Evolutionary conservation across 768 basidiomycete species (phyloP), one percentile per base, ranked within the genome.

Genomic region (Leccinum imitatum): DNA sequence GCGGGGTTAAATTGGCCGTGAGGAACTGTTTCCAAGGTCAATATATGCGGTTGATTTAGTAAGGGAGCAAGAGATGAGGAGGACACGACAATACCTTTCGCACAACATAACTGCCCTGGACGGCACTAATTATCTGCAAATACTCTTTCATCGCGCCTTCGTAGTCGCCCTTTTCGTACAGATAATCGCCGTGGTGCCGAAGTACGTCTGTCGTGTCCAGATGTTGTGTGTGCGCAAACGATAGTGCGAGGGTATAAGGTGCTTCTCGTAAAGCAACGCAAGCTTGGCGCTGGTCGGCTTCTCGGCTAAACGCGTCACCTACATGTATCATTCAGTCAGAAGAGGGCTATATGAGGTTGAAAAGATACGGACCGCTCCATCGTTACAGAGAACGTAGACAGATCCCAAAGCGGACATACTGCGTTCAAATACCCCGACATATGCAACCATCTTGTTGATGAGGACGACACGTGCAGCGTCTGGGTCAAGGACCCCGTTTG

Each of bases 1-100:
- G 94, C 63, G 95, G 90, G 57, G 98, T 97, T 2, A 95, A 81
- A 69, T 98, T 97, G 0, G 96, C 94, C 65, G 97, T 96, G 37
- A 99, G 85, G 75, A 94, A 98, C 95, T 98, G 60, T 15, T 23
- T 23, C 23, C 23, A 23, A 6, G 37, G 52, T 67, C 15, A 70
- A 51, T 41, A 53, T 46, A 50, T 59, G 53, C 46, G 31, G 31
- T 11, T 33, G 31, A 33, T 33, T 39, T 27, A 5, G 10, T 11
- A 27, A 39, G 6, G 37, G 48, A 41, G 17, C 50, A n/a, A 27
- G 13, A n/a, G 21, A n/a, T 21, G 27, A 30, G 27, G 19, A 59
- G 39, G n/a, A 17, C 27, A 23, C 14, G 19, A 41, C 6, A 10
- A 56, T 67, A 93, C 96, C 83, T 98, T 99, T 65, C 97, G 86